These are phyloP conservation scores for Clathrus columnatus DNA, from an alignment of 768 basidiomycete species.

Conservation along the genomic window DNA sequence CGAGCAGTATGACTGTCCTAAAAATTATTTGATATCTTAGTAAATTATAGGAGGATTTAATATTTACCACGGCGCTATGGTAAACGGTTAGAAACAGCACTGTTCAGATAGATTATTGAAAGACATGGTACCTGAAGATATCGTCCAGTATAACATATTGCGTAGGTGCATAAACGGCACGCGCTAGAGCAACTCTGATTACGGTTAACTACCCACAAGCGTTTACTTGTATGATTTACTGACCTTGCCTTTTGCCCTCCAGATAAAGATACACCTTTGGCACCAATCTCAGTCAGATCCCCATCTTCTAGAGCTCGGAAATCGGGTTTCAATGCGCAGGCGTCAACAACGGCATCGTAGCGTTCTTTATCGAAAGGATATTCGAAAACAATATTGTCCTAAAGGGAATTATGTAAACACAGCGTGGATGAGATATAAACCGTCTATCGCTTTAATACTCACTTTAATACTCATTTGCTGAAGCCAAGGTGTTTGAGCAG, in stretches of 20 bases:
- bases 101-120: not conserved
- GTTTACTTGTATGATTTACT: constrained; percentile 5
- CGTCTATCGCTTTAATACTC: no score
- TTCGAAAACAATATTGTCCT: constrained; percentile 11
- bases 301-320: constrained; percentile 81
- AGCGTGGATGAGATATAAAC: no score
- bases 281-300: constrained; percentile 77
- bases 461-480: constrained; percentile 63
- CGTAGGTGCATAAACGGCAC: constrained; percentile 69
- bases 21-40: not conserved
- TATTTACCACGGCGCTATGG: constrained; percentile 66
- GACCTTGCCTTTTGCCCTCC: constrained; percentile 80
- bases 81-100: not conserved
- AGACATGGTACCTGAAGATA: constrained; percentile 6
- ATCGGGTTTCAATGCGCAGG: constrained; percentile 77
- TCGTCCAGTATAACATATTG: constrained; percentile 21
- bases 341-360: constrained; percentile 70
- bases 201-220: not conserved
- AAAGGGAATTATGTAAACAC: no score
- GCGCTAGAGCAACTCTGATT: constrained; percentile 67
- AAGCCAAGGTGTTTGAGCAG: constrained; percentile 65
- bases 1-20: constrained; percentile 65
- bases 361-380: constrained; percentile 51
- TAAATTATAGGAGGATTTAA: not conserved
- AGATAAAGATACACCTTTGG: constrained; percentile 64